These are phyloP conservation scores for Starmera amethionina DNA, from an alignment of 805 yeast genomes.

Conservation along the genomic window DNA sequence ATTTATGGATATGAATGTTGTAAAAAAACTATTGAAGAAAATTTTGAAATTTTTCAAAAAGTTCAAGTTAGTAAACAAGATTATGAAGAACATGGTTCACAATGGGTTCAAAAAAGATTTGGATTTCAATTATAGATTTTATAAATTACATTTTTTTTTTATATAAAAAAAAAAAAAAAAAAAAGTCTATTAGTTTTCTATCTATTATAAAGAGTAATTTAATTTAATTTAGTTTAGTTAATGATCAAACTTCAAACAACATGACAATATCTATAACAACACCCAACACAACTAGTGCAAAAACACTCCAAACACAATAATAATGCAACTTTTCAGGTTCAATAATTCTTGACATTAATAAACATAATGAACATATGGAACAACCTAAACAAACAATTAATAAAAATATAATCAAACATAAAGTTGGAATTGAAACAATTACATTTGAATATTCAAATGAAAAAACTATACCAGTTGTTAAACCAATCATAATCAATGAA, in stretches of 20 bases:
- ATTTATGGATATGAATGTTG: slow-evolving; percentile 55
- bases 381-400: slow-evolving; percentile 31
- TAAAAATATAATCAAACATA: slow-evolving; percentile 29
- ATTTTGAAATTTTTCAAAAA: slow-evolving; percentile 26
- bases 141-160: too few relatives aligned
- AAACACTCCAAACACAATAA: slow-evolving; percentile 30
- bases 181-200: background rate
- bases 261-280: slow-evolving; percentile 35
- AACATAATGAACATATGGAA: slow-evolving; percentile 32
- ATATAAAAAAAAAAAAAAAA: too few relatives aligned
- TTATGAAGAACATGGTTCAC: slow-evolving; percentile 73
- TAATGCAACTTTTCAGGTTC: slow-evolving; percentile 33
- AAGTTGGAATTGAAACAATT: slow-evolving; percentile 13
- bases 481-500: slow-evolving; percentile 31
- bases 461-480: slow-evolving; percentile 33
- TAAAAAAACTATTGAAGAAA: slow-evolving; percentile 19
- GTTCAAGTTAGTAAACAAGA: slow-evolving; percentile 67
- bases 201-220: background rate
- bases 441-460: slow-evolving; percentile 20
- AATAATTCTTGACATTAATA: slow-evolving; percentile 30
- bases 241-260: slow-evolving; percentile 15
- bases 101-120: slow-evolving; percentile 32
- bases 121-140: slow-evolving; percentile 26
- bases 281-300: slow-evolving; percentile 28
- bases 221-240: background rate